Conservation (phyloP, 495 filamentous ascomycete genomes). For the Antarctomyces pellizariae region DNA sequence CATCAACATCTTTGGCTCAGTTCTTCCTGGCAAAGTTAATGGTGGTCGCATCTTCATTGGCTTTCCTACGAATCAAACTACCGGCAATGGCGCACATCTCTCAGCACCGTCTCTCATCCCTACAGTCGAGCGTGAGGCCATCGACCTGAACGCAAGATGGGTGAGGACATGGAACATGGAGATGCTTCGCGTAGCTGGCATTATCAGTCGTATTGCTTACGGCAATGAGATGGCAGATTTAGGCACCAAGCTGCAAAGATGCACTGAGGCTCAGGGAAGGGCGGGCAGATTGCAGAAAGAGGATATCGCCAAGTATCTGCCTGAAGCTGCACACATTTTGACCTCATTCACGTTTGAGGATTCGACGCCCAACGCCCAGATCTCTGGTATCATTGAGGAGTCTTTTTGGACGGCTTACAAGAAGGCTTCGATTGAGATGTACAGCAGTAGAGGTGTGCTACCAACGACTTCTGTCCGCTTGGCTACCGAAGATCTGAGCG, state of each 20-base stretch:
- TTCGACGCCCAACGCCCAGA: conserved; percentile 63
- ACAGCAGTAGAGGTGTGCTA: conserved; percentile 68
- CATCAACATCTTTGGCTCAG: conserved; percentile 64
- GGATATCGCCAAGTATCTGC: conserved; percentile 40
- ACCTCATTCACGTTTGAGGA: conserved; percentile 66
- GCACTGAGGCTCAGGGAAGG: conserved; percentile 14
- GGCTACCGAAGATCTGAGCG: conserved; percentile 52
- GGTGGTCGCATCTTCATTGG: conserved; percentile 87
- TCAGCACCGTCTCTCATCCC: conserved; percentile 96
- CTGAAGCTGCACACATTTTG: conserved; percentile 55
- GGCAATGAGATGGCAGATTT: conserved; percentile 62
- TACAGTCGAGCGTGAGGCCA: conserved; percentile 92
- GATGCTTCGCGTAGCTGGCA: conserved; percentile 74
- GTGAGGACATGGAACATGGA: conserved; percentile 93
- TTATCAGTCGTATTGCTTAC: conserved; percentile 74
- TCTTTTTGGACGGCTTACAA: conserved; percentile 86
- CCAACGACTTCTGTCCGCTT: conserved; percentile 55
- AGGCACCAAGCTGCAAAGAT: conserved; percentile 26
- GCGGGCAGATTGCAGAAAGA: conserved; percentile 28
- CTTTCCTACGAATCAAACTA: conserved; percentile 93
- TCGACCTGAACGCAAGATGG: conserved; percentile 85
- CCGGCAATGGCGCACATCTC: conserved; percentile 82
- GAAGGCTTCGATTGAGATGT: conserved; percentile 57
- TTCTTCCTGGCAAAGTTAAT: conserved; percentile 59
- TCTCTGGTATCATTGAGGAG: conserved; percentile 69